Conservation (phyloP, 805 yeast species). For the Myxozyma kluyveri region DNA sequence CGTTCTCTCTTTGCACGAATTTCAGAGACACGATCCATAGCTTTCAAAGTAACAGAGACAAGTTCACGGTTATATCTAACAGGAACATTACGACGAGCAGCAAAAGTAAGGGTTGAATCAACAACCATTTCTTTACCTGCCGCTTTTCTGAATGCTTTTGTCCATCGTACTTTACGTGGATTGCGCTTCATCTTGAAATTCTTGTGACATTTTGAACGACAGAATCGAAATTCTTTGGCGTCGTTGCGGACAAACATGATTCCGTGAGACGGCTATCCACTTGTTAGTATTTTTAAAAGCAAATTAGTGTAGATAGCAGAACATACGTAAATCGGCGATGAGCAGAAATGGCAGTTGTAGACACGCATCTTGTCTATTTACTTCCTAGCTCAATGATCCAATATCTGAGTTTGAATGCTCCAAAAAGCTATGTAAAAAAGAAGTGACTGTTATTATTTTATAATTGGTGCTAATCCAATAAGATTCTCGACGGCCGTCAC, state of each 20-base stretch:
- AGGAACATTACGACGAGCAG: conserved; percentile 96
- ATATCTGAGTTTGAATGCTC: no score
- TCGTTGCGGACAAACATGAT: conserved; percentile 97
- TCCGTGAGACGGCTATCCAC: conserved; percentile 48
- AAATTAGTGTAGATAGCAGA: conserved; percentile 25
- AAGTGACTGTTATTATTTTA: no score
- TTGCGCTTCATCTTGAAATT: conserved; percentile 97
- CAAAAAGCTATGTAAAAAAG: no score
- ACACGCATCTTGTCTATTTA: conserved; percentile 64
- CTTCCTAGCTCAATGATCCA: not conserved
- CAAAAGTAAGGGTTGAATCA: conserved; percentile 92
- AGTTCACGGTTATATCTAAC: conserved; percentile 96
- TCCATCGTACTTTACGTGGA: conserved; percentile 91
- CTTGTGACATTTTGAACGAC: conserved; percentile 97
- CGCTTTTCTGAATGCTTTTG: conserved; percentile 97
- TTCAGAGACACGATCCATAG: conserved; percentile 94
- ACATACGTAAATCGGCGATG: conserved; percentile 79
- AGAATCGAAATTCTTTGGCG: conserved; percentile 95
- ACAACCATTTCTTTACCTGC: conserved; percentile 99
- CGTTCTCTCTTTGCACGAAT: conserved; percentile 94
- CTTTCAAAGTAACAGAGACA: conserved; percentile 88
- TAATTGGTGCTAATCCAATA: no score
- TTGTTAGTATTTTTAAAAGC: not conserved
- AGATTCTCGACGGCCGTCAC: no score
- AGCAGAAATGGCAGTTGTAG: conserved; percentile 91